These are phyloP conservation scores for Xylaria telfairii DNA, from an alignment of 495 filamentous ascomycete genomes.

Conservation along the genomic window DNA sequence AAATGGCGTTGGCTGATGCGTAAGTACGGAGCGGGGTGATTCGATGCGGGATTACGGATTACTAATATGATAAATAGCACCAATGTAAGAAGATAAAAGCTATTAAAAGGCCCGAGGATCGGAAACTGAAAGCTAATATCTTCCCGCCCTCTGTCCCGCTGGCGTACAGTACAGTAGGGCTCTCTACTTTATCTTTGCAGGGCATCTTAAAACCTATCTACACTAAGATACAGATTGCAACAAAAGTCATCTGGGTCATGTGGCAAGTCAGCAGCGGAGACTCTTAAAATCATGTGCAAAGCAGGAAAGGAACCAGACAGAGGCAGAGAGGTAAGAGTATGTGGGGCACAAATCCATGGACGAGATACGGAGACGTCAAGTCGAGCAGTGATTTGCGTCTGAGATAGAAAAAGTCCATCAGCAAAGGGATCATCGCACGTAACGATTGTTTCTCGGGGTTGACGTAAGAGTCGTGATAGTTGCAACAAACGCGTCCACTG, in stretches of 20 bases:
- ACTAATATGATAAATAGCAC: background rate
- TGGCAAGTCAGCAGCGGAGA: slow-evolving; percentile 13
- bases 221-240: background rate
- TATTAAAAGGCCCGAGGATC: background rate
- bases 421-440: background rate
- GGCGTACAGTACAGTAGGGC: no score
- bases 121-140: slow-evolving; percentile 1
- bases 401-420: background rate
- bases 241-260: slow-evolving; percentile 3
- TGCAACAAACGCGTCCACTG: background rate
- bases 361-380: background rate
- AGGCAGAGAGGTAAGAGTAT: slow-evolving; percentile 7
- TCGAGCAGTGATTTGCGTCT: background rate
- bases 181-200: background rate
- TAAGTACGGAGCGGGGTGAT: background rate
- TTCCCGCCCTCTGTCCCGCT: background rate
- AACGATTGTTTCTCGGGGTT: background rate
- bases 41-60: background rate
- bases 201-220: background rate
- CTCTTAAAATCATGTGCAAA: background rate
- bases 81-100: background rate
- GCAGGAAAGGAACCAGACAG: background rate
- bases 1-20: background rate
- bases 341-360: background rate
- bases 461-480: background rate